Evolutionary conservation across 345 rosid genomes (phyloP).

Genomic region (Linum usitatissimum): DNA sequence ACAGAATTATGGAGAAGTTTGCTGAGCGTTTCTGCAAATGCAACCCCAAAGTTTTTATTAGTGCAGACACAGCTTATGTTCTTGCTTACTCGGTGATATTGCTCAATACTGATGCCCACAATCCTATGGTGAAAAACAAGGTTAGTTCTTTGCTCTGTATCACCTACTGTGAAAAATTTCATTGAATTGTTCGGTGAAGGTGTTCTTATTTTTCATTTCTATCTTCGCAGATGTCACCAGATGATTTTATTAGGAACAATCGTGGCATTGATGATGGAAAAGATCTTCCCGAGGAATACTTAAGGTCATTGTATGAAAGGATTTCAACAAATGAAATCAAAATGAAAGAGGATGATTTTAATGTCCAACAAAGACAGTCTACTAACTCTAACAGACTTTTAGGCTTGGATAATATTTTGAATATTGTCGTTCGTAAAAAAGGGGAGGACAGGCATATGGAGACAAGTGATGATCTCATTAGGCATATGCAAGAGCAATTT

Average conservation of each 20-base stretch:
- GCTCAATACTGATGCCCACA: constrained; percentile 98
- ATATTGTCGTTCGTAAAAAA: constrained; percentile 92
- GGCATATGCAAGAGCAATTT: constrained; percentile 96
- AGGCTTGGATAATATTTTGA: constrained; percentile 86
- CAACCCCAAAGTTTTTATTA: constrained; percentile 81
- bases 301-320: constrained; percentile 83
- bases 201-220: background rate
- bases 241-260: constrained; percentile 90
- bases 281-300: constrained; percentile 85
- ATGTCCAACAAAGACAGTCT: constrained; percentile 73
- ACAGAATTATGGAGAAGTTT: constrained; percentile 98
- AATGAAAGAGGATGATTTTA: constrained; percentile 93
- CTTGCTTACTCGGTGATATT: constrained; percentile 96
- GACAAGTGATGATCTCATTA: constrained; percentile 94
- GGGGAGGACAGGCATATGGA: constrained; percentile 68
- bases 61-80: constrained; percentile 97
- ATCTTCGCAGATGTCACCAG: constrained; percentile 88
- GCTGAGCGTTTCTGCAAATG: constrained; percentile 96
- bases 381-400: constrained; percentile 63
- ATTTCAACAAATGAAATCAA: constrained; percentile 94
- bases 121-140: constrained; percentile 96
- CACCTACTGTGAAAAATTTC: background rate
- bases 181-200: background rate
- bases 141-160: constrained; percentile 23
- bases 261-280: constrained; percentile 99